Percentiles rank a stretch among this genome's conserved stretches.
Evolutionary conservation across 148 eudicot genomes (phyloP).

Genomic region (Persicaria maculosa): DNA sequence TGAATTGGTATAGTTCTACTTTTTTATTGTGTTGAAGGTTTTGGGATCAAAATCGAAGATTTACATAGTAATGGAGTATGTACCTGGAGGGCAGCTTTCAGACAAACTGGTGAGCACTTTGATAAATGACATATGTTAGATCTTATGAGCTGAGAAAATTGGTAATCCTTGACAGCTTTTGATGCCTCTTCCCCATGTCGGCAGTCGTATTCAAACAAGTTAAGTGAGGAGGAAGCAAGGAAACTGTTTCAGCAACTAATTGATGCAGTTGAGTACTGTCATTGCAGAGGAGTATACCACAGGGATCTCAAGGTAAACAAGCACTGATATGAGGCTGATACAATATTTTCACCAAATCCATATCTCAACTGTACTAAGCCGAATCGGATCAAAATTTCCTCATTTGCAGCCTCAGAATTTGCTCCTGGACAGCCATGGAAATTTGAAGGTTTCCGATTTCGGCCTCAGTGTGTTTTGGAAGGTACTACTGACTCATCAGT

Average conservation of each 20-base stretch:
- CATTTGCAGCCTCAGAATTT: slow-evolving; percentile 47
- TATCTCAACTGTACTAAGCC: neutral
- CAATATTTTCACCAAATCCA: neutral
- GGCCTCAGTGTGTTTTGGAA: slow-evolving; percentile 47
- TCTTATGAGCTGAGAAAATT: neutral
- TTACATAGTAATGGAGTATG: slow-evolving; percentile 52
- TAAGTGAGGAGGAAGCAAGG: slow-evolving; percentile 37
- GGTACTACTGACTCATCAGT: slow-evolving; percentile 21
- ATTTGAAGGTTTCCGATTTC: slow-evolving; percentile 56
- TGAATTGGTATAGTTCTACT: neutral
- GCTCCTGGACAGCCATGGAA: slow-evolving; percentile 47
- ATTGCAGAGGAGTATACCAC: slow-evolving; percentile 38
- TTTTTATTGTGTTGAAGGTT: slow-evolving; percentile 22
- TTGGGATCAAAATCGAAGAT: slow-evolving; percentile 51
- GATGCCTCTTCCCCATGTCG: neutral
- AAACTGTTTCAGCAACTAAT: slow-evolving; percentile 47
- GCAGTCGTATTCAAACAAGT: slow-evolving; percentile 29
- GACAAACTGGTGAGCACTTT: slow-evolving; percentile 37
- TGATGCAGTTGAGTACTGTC: slow-evolving; percentile 42
- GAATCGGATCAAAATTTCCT: neutral
- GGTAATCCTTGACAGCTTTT: neutral
- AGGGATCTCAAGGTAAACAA: slow-evolving; percentile 34
- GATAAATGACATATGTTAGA: neutral
- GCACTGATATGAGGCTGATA: neutral
- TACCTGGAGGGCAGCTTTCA: slow-evolving; percentile 48